phyloP scores from a whole-genome alignment of 2,329 filamentous ascomycete genomes.

The Colletotrichum echinochloae region DNA sequence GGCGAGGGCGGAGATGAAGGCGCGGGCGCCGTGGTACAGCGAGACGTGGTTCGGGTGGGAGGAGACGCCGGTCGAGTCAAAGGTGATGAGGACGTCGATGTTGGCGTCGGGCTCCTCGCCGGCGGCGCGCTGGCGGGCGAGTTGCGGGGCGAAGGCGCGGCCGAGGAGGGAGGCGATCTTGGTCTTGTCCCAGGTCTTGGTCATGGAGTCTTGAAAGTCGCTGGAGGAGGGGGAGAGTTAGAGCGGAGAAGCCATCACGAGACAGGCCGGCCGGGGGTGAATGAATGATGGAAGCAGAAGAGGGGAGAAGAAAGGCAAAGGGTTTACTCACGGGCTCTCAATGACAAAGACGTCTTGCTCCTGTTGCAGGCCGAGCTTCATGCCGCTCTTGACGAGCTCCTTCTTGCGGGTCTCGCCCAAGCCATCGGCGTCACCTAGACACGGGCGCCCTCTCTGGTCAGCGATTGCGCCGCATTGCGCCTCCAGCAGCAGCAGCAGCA shows the following conservation, averaged over 20 bases:
- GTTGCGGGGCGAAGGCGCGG: conserved; percentile 78
- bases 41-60: conserved; percentile 94
- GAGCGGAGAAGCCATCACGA: too few relatives aligned
- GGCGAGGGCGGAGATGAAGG: conserved; percentile 76
- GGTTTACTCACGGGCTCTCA: conserved; percentile 76
- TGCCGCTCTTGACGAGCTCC: conserved; percentile 85
- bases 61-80: conserved; percentile 85
- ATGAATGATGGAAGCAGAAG: too few relatives aligned
- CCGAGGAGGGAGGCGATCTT: conserved; percentile 78
- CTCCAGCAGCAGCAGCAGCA: not conserved
- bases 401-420: conserved; percentile 84
- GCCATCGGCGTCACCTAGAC: conserved; percentile 82
- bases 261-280: too few relatives aligned
- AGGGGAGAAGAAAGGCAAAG: conserved; percentile 10
- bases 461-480: conserved; percentile 21
- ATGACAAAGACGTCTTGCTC: conserved; percentile 88
- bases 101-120: conserved; percentile 58
- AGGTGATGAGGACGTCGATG: conserved; percentile 90
- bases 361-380: conserved; percentile 78
- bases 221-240: conserved; percentile 42
- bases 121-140: conserved; percentile 53
- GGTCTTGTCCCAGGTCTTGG: conserved; percentile 76
- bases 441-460: conserved; percentile 13
- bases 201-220: conserved; percentile 93
- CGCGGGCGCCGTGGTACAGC: conserved; percentile 82